Evolutionary conservation across 2,329 filamentous ascomycete species (phyloP), one percentile per base, ranked within the genome.

Genomic region (Colletotrichum chrysophilum): DNA sequence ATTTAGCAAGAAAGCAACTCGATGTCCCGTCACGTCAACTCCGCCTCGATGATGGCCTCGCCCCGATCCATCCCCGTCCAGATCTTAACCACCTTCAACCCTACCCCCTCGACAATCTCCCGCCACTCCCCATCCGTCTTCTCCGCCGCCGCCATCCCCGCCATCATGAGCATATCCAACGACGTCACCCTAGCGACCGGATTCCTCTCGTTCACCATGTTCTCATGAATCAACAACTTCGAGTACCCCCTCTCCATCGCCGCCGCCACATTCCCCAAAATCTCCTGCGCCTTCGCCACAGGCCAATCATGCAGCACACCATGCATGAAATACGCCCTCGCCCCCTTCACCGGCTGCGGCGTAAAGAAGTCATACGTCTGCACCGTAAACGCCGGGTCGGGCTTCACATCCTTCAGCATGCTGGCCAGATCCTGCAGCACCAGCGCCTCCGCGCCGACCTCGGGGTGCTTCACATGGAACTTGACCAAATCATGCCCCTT

Each of bases 271-370:
- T 61, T 71, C 65, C 26, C 30, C 3, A 81, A 66, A 8, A 81
- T 80, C 56, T 77, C 66, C 13, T 71, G 60, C 14, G 71, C 76
- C 32, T 77, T 75, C 21, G 71, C n/a, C 30, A 81, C 79, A 4
- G 80, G 71, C 77, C 78, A 81, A 64, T 81, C 77, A 60, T 80
- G 80, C 26, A 81, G 66, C 1, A 81, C 73, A 32, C 75, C 77
- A 61, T 80, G 79, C 72, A 80, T 71, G 18, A 79, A 80, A 70
- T 81, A 81, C 8, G 76, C 81, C 7, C 82, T 82, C 0, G 86
- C 86, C 4, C 85, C 86, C 28, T 80, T 82, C 9, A 88, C 76
- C 0, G 85, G 85, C 68, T 88, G 86, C 7, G 82, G 80, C 0
- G 80, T 83, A 70, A 87, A 85, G 75, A 86, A 84, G 68, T 87